Evolutionary conservation across 805 yeast species (phyloP), one percentile per base, ranked within the genome.

Genomic region (Hanseniaspora osmophila): DNA sequence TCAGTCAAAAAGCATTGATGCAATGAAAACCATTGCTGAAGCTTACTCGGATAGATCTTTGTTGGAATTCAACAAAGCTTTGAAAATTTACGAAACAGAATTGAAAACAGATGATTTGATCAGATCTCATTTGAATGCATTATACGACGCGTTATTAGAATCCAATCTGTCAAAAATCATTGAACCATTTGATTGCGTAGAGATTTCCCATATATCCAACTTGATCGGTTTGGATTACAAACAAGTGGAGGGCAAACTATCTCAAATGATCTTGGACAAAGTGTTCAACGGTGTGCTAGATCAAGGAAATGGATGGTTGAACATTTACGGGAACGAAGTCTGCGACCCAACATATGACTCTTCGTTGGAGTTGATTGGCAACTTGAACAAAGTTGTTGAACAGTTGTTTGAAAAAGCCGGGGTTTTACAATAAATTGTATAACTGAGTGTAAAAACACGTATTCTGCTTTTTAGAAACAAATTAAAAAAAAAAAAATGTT

Each of bases 291-390:
- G 98, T 42, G 97, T 92, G 33, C 71, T 92, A 54, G 98, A 92
- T 63, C 99, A 92, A 68, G 97, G 97, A 41, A 88, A 88, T 61
- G 98, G 98, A 9, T 92, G 96, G 95, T 73, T 92, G 55, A 80
- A 86, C 52, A 77, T 92, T 48, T 92, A 84, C 58, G 94, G 86
- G 48, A 84, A 87, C 60, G 95, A 95, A 38, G 78, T 76, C 57
- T 77, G 78, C 50, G 97, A 92, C 63, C 84, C 84, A 37, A 80
- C 94, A 43, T 92, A 90, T 59, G 92, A 82, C 51, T 78, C 90
- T 45, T 82, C 94, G 40, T 74, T 90, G 53, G 92, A 84, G 47
- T 77, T 94, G 53, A 78, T 94, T 43, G 84, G 83, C 60, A 83
- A 84, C 59, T 78, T 92, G 78, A 81, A 92, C 27, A 74, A 68